Percentiles rank a stretch among this genome's conserved stretches.
These are phyloP conservation scores for Microdochium bolleyi DNA, from an alignment of 2,329 filamentous ascomycete genomes.

Conservation along the genomic window DNA sequence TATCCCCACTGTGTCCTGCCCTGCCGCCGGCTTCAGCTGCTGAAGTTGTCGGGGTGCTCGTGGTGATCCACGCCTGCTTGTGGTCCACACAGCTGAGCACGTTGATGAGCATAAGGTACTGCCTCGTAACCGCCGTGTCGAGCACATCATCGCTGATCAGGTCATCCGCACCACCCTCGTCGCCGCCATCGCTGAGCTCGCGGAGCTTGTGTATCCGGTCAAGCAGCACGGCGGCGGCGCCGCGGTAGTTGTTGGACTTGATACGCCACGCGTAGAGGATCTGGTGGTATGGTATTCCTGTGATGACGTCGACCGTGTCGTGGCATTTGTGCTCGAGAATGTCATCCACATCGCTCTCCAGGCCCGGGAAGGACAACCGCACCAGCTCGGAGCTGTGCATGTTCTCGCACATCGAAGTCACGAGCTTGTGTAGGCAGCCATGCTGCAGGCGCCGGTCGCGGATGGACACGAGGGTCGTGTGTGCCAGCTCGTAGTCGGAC, in stretches of 20 bases:
- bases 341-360: slow-evolving; percentile 72
- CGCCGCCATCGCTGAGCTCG: slow-evolving; percentile 45
- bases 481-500: slow-evolving; percentile 74
- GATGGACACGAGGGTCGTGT: slow-evolving; percentile 68
- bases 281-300: slow-evolving; percentile 70
- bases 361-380: slow-evolving; percentile 67
- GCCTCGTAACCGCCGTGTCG: slow-evolving; percentile 60
- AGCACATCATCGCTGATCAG: slow-evolving; percentile 42
- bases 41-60: slow-evolving; percentile 23
- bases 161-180: slow-evolving; percentile 3
- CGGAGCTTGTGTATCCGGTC: slow-evolving; percentile 57
- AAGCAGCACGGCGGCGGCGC: slow-evolving; percentile 56
- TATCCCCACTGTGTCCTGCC: slow-evolving; percentile 3
- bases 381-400: slow-evolving; percentile 61
- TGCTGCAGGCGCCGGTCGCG: slow-evolving; percentile 64
- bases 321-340: slow-evolving; percentile 67
- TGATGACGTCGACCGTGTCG: slow-evolving; percentile 56
- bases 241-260: slow-evolving; percentile 77
- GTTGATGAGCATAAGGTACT: slow-evolving; percentile 90
- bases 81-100: slow-evolving; percentile 77
- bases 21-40: slow-evolving; percentile 20
- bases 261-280: slow-evolving; percentile 90
- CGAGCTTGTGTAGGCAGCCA: slow-evolving; percentile 62
- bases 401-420: slow-evolving; percentile 62
- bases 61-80: slow-evolving; percentile 71